phyloP scores from a whole-genome alignment of 2,329 filamentous ascomycete genomes.

The Ophiostoma novo-ulmi region DNA sequence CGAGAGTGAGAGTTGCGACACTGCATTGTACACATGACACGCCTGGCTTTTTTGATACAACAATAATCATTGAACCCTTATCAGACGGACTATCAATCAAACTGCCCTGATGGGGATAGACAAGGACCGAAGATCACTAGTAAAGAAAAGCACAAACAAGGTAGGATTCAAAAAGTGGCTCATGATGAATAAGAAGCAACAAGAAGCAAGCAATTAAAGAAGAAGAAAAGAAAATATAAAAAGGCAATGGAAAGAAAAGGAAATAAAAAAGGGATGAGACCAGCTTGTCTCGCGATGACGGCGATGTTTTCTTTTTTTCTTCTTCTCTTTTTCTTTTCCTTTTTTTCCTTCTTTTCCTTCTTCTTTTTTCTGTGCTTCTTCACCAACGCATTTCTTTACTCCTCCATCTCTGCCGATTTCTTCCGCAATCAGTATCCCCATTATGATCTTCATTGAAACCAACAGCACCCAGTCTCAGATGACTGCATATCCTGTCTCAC shows the following conservation, averaged over 20 bases:
- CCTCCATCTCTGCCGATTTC: neutral
- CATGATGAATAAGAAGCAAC: neutral
- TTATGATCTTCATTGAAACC: neutral
- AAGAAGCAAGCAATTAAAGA: neutral
- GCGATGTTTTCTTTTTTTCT: neutral
- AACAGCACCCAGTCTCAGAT: slow-evolving; percentile 7
- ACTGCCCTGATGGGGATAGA: too few species aligned
- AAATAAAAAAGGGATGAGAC: neutral
- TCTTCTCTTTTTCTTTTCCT: neutral
- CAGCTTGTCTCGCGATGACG: neutral
- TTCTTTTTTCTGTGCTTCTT: neutral
- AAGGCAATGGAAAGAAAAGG: neutral
- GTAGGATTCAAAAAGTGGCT: too few species aligned
- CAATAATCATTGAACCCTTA: too few species aligned
- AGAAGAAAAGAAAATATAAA: neutral
- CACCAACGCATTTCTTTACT: neutral
- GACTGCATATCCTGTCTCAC: slow-evolving; percentile 13
- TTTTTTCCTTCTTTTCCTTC: neutral
- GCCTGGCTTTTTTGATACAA: too few species aligned
- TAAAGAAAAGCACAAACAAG: too few species aligned
- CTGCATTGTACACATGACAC: too few species aligned
- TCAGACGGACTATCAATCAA: too few species aligned
- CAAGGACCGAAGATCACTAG: too few species aligned
- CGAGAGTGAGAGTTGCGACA: too few species aligned
- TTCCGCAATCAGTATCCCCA: neutral